Evolutionary conservation across 148 eudicot species (phyloP).

Genomic region (Nyssa sinensis): DNA sequence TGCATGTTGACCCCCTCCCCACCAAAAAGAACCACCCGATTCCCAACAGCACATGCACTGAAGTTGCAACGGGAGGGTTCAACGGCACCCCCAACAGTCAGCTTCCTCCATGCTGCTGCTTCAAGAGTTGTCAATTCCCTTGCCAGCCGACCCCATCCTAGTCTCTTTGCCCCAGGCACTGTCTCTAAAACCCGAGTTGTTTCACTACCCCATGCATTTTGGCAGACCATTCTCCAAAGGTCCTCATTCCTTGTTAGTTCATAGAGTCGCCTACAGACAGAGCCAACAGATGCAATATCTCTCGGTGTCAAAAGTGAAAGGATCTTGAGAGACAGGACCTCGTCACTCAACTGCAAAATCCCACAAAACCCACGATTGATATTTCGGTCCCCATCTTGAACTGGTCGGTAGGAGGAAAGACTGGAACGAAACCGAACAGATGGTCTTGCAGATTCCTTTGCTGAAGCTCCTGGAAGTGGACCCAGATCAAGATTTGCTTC

Average conservation of each 20-base stretch:
- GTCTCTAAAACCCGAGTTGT: constrained; percentile 80
- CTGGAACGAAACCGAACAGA: constrained; percentile 51
- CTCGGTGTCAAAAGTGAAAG: constrained; percentile 78
- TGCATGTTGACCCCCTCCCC: constrained; percentile 96
- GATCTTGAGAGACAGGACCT: constrained; percentile 70
- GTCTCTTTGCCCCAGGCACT: constrained; percentile 84
- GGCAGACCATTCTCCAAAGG: constrained; percentile 91
- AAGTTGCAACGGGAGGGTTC: constrained; percentile 97
- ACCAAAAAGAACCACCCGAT: constrained; percentile 86
- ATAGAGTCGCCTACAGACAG: constrained; percentile 67
- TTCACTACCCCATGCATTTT: constrained; percentile 96
- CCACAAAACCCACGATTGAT: constrained; percentile 62
- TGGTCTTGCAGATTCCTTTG: constrained; percentile 47
- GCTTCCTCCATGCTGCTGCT: constrained; percentile 90
- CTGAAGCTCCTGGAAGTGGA: constrained; percentile 59
- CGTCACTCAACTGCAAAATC: constrained; percentile 73
- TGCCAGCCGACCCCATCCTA: constrained; percentile 93
- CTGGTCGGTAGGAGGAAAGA: constrained; percentile 42
- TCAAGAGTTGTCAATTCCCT: constrained; percentile 92
- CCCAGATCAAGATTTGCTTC: constrained; percentile 79
- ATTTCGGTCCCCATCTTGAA: constrained; percentile 39
- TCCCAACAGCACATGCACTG: constrained; percentile 97
- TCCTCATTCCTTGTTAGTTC: constrained; percentile 77
- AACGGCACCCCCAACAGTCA: constrained; percentile 83
- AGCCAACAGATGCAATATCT: constrained; percentile 88